A percentile compares a stretch with the other conserved stretches of the same genome.
Evolutionary conservation across 441 rosid species (phyloP).

Genomic region (Kokia cookei): DNA sequence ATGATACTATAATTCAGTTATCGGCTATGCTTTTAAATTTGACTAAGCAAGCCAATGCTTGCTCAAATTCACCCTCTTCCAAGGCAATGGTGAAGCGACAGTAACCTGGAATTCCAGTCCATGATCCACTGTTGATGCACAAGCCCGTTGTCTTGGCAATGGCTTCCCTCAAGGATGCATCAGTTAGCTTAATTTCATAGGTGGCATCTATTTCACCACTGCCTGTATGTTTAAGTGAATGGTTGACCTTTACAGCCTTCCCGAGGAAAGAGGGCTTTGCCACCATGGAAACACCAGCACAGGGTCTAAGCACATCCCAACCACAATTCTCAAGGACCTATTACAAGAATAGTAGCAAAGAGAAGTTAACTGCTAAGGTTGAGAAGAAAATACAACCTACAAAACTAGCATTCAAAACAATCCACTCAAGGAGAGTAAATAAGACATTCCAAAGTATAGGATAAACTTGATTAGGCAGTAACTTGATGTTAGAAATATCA

Average conservation of each 20-base stretch:
- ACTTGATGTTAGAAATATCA: background rate
- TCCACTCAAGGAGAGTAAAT: background rate
- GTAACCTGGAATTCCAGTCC: constrained; percentile 89
- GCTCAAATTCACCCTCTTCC: constrained; percentile 68
- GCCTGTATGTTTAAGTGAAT: constrained; percentile 15
- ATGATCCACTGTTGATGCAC: constrained; percentile 72
- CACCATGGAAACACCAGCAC: constrained; percentile 75
- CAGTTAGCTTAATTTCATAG: constrained; percentile 40
- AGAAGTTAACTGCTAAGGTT: background rate
- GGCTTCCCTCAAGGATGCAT: constrained; percentile 67
- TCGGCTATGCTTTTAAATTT: constrained; percentile 40
- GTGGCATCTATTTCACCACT: constrained; percentile 5
- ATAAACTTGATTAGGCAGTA: background rate
- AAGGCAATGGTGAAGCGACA: constrained; percentile 80
- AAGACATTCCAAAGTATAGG: background rate
- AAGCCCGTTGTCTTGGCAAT: constrained; percentile 63
- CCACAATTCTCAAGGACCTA: constrained; percentile 73
- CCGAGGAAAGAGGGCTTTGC: constrained; percentile 73
- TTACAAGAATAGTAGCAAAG: constrained; percentile 1
- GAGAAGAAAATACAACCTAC: background rate
- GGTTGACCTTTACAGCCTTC: constrained; percentile 43
- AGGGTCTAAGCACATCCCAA: constrained; percentile 68
- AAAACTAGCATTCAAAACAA: background rate
- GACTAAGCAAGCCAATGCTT: constrained; percentile 58
- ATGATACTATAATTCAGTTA: constrained; percentile 9